Evolutionary conservation across 306 rosid genomes (phyloP).

Genomic region (Comarum palustre): DNA sequence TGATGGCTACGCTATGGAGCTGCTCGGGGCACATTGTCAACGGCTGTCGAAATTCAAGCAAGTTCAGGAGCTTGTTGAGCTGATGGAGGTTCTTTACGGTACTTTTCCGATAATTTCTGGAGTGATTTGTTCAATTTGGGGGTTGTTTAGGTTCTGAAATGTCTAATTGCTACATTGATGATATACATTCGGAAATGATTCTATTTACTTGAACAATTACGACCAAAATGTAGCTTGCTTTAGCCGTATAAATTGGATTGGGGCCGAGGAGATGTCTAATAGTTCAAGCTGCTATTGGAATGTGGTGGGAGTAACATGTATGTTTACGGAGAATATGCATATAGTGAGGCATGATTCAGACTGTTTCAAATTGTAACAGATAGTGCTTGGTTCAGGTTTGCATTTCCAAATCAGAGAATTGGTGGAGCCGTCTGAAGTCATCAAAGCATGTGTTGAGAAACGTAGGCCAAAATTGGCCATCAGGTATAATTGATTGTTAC

Average conservation of each 20-base stretch:
- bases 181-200: not conserved
- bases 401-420: conserved; percentile 57
- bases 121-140: not conserved
- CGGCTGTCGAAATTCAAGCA: conserved; percentile 38
- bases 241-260: not conserved
- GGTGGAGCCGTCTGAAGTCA: conserved; percentile 59
- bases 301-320: too few relatives aligned
- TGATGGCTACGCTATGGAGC: conserved; percentile 41
- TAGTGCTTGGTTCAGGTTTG: conserved; percentile 62
- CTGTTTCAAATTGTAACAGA: conserved; percentile 29
- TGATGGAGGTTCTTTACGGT: too few relatives aligned
- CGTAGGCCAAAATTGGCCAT: conserved; percentile 68
- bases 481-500: conserved; percentile 58
- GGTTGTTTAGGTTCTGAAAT: not conserved
- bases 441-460: conserved; percentile 52
- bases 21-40: conserved; percentile 47
- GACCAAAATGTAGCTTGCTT: not conserved
- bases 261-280: not conserved
- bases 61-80: too few relatives aligned
- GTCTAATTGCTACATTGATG: not conserved
- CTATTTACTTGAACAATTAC: not conserved
- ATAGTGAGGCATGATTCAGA: too few relatives aligned
- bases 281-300: not conserved
- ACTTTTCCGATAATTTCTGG: not conserved
- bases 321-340: too few relatives aligned